Evolutionary conservation across 2,329 filamentous ascomycete species (phyloP).

Genomic region (Cadophora sp.): DNA sequence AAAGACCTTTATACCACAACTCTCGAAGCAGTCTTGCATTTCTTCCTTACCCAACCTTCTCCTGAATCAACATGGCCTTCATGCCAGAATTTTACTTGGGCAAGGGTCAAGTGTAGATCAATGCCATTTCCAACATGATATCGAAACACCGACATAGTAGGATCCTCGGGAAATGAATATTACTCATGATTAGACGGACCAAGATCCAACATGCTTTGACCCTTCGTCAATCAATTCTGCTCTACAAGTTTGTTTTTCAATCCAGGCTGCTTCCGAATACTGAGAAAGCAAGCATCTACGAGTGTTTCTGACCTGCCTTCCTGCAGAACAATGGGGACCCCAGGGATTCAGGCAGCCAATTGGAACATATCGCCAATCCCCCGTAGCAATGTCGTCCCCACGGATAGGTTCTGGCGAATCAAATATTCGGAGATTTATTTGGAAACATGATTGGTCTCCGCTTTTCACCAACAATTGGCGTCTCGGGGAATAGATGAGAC

Average conservation of each 20-base stretch:
- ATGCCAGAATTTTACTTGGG: not conserved
- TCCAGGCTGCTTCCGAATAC: not conserved
- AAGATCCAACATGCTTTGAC: not conserved
- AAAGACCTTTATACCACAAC: not conserved
- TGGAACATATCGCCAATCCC: not conserved
- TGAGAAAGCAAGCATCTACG: not conserved
- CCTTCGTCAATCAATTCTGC: not conserved
- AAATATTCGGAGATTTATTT: not conserved
- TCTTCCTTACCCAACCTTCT: not conserved
- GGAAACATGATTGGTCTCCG: not conserved
- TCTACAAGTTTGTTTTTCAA: not conserved
- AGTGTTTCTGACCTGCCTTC: not conserved
- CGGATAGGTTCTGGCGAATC: not conserved
- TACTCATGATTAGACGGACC: not conserved
- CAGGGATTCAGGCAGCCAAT: not conserved
- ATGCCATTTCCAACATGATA: not conserved
- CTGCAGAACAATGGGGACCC: not conserved
- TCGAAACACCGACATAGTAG: not conserved
- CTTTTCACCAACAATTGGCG: not conserved
- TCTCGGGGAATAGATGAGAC: not conserved
- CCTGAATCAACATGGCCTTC: not conserved
- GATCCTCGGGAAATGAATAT: not conserved
- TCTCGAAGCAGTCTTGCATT: not conserved
- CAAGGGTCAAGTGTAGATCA: not conserved
- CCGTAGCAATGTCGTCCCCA: not conserved